phyloP scores from a whole-genome alignment of 768 basidiomycete species.

The Boletus tomentosulus region DNA sequence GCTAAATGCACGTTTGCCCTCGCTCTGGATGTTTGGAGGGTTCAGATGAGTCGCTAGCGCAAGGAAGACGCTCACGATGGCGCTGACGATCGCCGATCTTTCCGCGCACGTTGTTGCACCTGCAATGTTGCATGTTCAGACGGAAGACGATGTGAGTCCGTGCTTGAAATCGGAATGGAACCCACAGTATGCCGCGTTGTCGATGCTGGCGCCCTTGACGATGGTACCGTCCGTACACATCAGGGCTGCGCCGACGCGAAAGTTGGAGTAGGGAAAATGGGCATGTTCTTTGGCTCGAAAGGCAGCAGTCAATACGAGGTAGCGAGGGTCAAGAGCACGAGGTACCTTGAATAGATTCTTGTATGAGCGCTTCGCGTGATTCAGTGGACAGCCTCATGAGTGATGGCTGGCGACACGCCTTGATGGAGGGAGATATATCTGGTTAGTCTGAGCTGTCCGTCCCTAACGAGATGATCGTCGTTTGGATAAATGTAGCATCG shows the following conservation, averaged over 20 bases:
- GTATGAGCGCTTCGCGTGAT: slow-evolving; percentile 48
- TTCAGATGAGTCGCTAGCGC: background rate
- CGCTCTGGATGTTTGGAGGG: slow-evolving; percentile 50
- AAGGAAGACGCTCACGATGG: slow-evolving; percentile 54
- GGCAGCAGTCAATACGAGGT: background rate
- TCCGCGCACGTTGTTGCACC: slow-evolving; percentile 93
- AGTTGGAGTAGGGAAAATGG: slow-evolving; percentile 84
- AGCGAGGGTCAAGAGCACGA: background rate
- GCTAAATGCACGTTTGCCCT: slow-evolving; percentile 62
- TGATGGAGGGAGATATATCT: no score
- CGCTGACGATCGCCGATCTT: slow-evolving; percentile 85
- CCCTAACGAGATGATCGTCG: no score
- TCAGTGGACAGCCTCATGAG: slow-evolving; percentile 32
- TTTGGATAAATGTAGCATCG: no score
- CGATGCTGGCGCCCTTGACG: slow-evolving; percentile 83
- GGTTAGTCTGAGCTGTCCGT: no score
- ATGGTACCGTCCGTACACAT: slow-evolving; percentile 64
- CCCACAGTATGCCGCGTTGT: slow-evolving; percentile 88
- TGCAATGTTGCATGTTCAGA: slow-evolving; percentile 27
- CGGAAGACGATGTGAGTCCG: no score
- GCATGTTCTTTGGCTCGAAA: slow-evolving; percentile 58
- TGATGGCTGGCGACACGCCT: no score
- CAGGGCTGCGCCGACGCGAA: slow-evolving; percentile 87
- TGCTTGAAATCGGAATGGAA: background rate
- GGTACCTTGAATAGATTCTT: slow-evolving; percentile 58